phyloP scores from a whole-genome alignment of 768 basidiomycete genomes.

The Tulasnella sp. region DNA sequence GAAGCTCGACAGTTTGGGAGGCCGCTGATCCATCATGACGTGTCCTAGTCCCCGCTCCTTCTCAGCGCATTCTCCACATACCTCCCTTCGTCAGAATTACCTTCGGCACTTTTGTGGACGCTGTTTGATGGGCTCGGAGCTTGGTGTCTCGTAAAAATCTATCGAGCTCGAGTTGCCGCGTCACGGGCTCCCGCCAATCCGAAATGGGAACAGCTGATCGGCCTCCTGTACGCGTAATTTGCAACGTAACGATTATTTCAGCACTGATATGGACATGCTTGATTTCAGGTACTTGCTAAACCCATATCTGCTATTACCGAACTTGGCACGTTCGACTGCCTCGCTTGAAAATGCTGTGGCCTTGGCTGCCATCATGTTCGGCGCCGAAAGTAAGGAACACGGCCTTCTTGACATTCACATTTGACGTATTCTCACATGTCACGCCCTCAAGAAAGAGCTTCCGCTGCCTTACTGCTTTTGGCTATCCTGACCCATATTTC shows the following conservation, averaged over 20 bases:
- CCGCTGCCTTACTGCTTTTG: constrained; percentile 54
- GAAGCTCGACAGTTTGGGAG: background rate
- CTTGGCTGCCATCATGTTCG: constrained; percentile 60
- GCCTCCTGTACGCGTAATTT: constrained; percentile 47
- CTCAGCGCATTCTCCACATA: constrained; percentile 68
- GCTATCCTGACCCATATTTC: constrained; percentile 68
- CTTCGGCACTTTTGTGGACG: constrained; percentile 60
- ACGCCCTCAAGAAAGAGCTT: constrained; percentile 43
- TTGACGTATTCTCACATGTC: background rate
- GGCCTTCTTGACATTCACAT: background rate
- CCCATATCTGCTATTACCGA: constrained; percentile 76
- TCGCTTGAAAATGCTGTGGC: constrained; percentile 70
- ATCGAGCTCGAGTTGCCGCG: constrained; percentile 39
- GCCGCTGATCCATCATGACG: constrained; percentile 6
- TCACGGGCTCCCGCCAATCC: constrained; percentile 39
- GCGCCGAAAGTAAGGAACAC: constrained; percentile 47
- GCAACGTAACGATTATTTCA: background rate
- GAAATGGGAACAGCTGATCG: constrained; percentile 54
- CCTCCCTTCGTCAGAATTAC: constrained; percentile 44
- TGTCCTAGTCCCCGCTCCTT: constrained; percentile 64
- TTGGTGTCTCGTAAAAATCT: constrained; percentile 58
- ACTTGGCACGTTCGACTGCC: constrained; percentile 73
- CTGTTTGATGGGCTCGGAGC: constrained; percentile 59
- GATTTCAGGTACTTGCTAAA: constrained; percentile 71
- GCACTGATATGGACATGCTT: background rate